Percentiles rank a stretch among this genome's conserved stretches.
Evolutionary conservation across 1,284 basidiomycete species (phyloP).

Genomic region (Mycosarcoma mackinlayi): DNA sequence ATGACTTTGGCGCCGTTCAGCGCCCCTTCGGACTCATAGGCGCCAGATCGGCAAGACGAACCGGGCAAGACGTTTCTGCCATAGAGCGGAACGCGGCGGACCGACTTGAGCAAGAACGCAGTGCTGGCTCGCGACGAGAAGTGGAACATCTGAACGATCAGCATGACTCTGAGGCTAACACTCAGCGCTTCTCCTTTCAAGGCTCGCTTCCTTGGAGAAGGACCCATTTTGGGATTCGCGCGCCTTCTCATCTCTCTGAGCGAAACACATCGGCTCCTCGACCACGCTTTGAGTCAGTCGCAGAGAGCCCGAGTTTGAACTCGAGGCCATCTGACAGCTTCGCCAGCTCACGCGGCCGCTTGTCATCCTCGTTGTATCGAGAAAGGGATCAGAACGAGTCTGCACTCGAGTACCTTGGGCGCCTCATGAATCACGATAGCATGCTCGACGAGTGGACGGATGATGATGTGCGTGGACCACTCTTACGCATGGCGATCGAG

Average conservation of each 20-base stretch:
- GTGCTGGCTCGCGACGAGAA: background rate
- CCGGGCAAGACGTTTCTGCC: background rate
- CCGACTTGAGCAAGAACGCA: background rate
- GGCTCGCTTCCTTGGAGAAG: constrained; percentile 16
- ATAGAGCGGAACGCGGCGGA: background rate
- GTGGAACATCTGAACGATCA: background rate
- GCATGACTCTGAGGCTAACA: background rate
- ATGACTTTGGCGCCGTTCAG: constrained; percentile 13
- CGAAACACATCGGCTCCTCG: constrained; percentile 3
- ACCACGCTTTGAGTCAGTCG: constrained; percentile 23
- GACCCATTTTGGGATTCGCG: constrained; percentile 20
- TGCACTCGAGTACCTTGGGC: constrained; percentile 41
- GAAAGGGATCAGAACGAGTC: constrained; percentile 28
- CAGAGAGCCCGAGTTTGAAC: background rate
- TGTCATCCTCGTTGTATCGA: constrained; percentile 2
- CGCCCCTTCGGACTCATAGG: constrained; percentile 14
- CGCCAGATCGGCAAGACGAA: background rate
- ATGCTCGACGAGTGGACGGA: constrained; percentile 39
- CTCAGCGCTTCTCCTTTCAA: background rate
- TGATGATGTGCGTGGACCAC: constrained; percentile 14
- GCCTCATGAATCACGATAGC: constrained; percentile 39
- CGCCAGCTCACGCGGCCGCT: background rate
- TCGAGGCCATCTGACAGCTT: background rate
- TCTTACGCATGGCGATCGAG: constrained; percentile 37
- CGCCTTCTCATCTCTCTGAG: constrained; percentile 8